These are phyloP conservation scores for Metschnikowia baotianmanensis DNA, from an alignment of 805 yeast species.

Conservation along the genomic window DNA sequence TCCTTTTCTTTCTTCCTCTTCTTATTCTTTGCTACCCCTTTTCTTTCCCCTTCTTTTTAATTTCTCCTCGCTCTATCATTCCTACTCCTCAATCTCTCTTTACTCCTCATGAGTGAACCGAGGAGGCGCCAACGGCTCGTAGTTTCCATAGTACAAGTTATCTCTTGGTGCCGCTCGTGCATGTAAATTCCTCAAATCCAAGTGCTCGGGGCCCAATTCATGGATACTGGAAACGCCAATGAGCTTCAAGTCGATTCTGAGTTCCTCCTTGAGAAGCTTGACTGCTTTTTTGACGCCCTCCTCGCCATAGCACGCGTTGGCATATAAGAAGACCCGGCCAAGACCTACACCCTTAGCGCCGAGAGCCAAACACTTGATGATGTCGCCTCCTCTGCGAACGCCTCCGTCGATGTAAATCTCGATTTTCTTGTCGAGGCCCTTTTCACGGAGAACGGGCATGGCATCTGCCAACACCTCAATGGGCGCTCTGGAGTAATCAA, in stretches of 20 bases:
- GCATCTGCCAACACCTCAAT: constrained; percentile 72
- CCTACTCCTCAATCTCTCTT: background rate
- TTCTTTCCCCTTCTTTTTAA: too few relatives aligned
- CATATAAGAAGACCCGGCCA: constrained; percentile 65
- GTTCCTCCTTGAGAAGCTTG: constrained; percentile 63
- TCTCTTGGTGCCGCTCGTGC: constrained; percentile 12
- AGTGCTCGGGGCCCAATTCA: constrained; percentile 15
- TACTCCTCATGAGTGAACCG: constrained; percentile 11
- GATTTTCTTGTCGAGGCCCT: constrained; percentile 44
- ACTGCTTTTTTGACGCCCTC: constrained; percentile 60
- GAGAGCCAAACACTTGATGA: constrained; percentile 61
- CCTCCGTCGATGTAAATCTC: constrained; percentile 70
- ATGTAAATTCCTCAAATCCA: constrained; percentile 15
- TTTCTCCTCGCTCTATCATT: background rate
- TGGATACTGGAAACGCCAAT: constrained; percentile 62
- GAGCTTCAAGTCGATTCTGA: constrained; percentile 75
- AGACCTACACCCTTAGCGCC: constrained; percentile 73
- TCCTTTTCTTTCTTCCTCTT: too few relatives aligned
- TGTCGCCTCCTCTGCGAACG: constrained; percentile 64
- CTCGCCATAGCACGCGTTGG: constrained; percentile 62
- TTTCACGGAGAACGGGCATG: constrained; percentile 48
- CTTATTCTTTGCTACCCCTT: too few relatives aligned
- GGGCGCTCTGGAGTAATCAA: constrained; percentile 80
- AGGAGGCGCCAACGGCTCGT: constrained; percentile 17
- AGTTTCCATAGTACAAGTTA: constrained; percentile 14